Conservation (phyloP, 2,329 filamentous ascomycete genomes). For the Phaeosphaeriaceae sp. region DNA sequence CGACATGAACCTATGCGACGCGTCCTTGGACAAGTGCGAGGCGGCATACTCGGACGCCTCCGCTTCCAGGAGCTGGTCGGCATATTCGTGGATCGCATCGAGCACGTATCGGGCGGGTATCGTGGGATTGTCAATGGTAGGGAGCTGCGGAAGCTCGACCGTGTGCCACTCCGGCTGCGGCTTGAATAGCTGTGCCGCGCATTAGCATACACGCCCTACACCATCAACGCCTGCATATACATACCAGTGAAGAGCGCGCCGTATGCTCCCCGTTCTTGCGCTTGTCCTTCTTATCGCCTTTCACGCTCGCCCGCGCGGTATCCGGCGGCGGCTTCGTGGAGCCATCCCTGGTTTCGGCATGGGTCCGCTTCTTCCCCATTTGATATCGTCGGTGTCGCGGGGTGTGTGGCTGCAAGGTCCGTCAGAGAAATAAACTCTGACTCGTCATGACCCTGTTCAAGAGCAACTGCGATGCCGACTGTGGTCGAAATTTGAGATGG, state of each 20-base stretch:
- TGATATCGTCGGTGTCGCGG: constrained; percentile 38
- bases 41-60: constrained; percentile 79
- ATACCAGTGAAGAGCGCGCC: constrained; percentile 41
- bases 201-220: constrained; percentile 24
- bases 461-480: constrained; percentile 16
- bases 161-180: constrained; percentile 74
- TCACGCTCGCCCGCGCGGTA: constrained; percentile 37
- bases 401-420: constrained; percentile 40
- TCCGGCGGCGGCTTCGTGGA: constrained; percentile 46
- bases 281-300: constrained; percentile 36
- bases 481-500: constrained; percentile 30
- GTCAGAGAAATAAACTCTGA: constrained; percentile 48
- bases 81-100: constrained; percentile 71
- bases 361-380: constrained; percentile 52
- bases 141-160: constrained; percentile 62
- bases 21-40: constrained; percentile 75
- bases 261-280: constrained; percentile 44
- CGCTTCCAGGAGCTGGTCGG: constrained; percentile 74
- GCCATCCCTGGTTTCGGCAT: constrained; percentile 51
- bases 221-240: constrained; percentile 8
- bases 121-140: constrained; percentile 54
- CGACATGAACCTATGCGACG: constrained; percentile 93
- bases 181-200: constrained; percentile 58
- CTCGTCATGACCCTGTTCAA: constrained; percentile 43
- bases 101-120: constrained; percentile 60